A percentile compares a stretch with the other conserved stretches of the same genome.
Conservation (phyloP, 805 yeast species). For the Saccharomycopsis capsularis region DNA sequence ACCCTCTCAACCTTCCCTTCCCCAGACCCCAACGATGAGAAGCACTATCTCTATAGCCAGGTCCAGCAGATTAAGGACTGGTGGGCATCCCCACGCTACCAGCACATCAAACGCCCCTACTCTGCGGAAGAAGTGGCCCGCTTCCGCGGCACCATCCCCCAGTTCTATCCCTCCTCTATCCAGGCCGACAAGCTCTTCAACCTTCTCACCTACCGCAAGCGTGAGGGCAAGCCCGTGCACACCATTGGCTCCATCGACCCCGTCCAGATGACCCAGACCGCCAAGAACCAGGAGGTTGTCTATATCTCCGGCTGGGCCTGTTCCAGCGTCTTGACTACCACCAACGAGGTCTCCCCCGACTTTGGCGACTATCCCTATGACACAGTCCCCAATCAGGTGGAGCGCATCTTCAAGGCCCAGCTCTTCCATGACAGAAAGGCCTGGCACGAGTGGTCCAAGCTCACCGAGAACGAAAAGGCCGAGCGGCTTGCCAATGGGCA, state of each 20-base stretch:
- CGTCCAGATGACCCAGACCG: constrained; percentile 52
- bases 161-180: constrained; percentile 39
- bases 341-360: constrained; percentile 59
- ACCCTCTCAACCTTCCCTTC: constrained; percentile 27
- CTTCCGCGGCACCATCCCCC: constrained; percentile 42
- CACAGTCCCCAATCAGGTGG: constrained; percentile 63
- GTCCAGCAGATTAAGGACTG: constrained; percentile 36
- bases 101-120: constrained; percentile 44
- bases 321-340: constrained; percentile 48
- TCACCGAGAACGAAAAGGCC: constrained; percentile 21
- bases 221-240: constrained; percentile 41
- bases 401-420: constrained; percentile 52
- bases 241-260: constrained; percentile 60
- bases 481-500: constrained; percentile 23
- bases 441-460: constrained; percentile 34
- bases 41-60: constrained; percentile 29
- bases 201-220: constrained; percentile 35
- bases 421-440: constrained; percentile 48
- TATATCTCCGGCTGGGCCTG: constrained; percentile 62
- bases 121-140: constrained; percentile 44
- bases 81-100: constrained; percentile 44
- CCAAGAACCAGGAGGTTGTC: constrained; percentile 43
- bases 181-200: constrained; percentile 49
- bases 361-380: constrained; percentile 66
- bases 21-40: constrained; percentile 30